Evolutionary conservation across 2,329 filamentous ascomycete genomes (phyloP).

Genomic region (Paramyrothecium sp.): DNA sequence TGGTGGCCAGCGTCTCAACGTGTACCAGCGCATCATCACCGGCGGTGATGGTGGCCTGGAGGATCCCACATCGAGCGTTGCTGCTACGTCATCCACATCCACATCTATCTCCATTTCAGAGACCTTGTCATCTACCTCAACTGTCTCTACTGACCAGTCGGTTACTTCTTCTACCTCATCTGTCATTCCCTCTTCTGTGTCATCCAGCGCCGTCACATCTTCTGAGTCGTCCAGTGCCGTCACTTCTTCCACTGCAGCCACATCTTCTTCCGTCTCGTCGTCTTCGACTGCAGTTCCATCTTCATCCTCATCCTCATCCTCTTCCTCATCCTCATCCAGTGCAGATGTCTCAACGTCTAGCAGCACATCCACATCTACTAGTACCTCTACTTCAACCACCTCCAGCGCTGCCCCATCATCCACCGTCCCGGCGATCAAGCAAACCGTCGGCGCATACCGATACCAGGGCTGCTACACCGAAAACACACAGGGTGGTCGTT

Average conservation of each 20-base stretch:
- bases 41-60: not conserved
- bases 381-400: not conserved
- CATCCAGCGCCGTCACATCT: not conserved
- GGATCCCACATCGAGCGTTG: not conserved
- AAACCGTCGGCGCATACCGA: not conserved
- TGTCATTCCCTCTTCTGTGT: not conserved
- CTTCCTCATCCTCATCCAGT: not conserved
- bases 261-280: not conserved
- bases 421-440: not conserved
- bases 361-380: not conserved
- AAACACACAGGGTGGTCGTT: not conserved
- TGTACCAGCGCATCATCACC: not conserved
- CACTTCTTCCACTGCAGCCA: not conserved
- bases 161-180: not conserved
- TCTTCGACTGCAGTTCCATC: not conserved
- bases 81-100: not conserved
- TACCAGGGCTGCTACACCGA: conserved; percentile 1
- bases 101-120: not conserved
- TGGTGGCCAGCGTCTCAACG: conserved; percentile 1
- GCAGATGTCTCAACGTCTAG: not conserved
- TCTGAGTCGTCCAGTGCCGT: not conserved
- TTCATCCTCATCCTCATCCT: not conserved
- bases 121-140: not conserved
- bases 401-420: not conserved
- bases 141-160: not conserved